Base-by-base conservation (phyloP, 352 stramenopile genomes). In the Phytopythium chamaehyphon region DNA sequence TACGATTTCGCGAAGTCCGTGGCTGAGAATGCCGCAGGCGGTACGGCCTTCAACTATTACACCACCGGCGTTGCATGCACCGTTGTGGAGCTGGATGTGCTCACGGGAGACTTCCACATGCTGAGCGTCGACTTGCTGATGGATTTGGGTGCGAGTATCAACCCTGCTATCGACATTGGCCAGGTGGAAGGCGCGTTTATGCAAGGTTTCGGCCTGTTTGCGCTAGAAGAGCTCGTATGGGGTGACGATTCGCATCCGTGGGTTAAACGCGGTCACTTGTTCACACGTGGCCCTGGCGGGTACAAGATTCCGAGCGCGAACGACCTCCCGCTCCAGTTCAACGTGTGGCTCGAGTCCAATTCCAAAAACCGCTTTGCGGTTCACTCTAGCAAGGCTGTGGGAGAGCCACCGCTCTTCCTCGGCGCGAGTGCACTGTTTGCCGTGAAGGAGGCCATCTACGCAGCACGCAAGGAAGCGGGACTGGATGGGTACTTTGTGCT, bases 281-380 rank as follows among this genome's bases (percentile, higher is more conserved):
- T 98, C 64, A 98, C 95, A 16, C 80, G 78, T 55, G 96, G 96
- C 8, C 95, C 96, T 0, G 95, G 95, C 9, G 95, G 84, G 0
- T 99, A 98, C 83, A 98, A 99, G 70, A 98, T 98, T 59, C 95
- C 96, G 38, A 89, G 92, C 24, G 96, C 97, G 40, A 98, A 98
- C 59, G 95, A 98, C 60, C 76, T 98, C 15, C 95, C 95, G 1
- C 69, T 97, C 46, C 73, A 96, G 33, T 98, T 99, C 57, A 88
- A 96, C 64, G 89, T 98, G 14, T 96, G 85, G 68, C 77, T 98
- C 10, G 78, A 98, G 61, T 86, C 96, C 18, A 86, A 96, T 64
- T 80, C 76, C 22, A 89, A 95, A 45, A 98, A 99, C 69, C 83
- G 85, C 37, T 96, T 97, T 59, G 91, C 92, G 12, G 93, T 99